A percentile compares a stretch with the other conserved stretches of the same genome.
phyloP scores from a whole-genome alignment of 2,329 filamentous ascomycete genomes.

The Colletotrichum caudatum region DNA sequence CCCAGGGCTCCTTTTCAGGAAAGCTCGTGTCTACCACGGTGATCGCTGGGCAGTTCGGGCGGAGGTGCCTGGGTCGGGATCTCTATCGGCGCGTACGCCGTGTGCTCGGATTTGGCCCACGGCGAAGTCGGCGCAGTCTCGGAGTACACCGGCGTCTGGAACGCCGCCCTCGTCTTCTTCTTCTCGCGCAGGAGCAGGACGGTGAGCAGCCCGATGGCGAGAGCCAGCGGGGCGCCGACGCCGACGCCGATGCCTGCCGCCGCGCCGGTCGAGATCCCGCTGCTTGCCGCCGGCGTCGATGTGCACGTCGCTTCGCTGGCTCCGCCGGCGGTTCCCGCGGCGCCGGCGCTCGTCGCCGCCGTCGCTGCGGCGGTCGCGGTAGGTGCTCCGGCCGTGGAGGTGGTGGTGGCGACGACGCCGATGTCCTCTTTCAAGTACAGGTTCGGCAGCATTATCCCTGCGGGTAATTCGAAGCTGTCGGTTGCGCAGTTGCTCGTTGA shows the following conservation, averaged over 20 bases:
- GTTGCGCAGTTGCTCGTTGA: constrained; percentile 26
- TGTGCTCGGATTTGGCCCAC: constrained; percentile 15
- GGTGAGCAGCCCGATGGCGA: constrained; percentile 20
- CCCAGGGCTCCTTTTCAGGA: background rate
- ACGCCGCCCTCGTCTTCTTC: constrained; percentile 23
- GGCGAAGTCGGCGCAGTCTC: background rate
- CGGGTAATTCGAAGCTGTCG: constrained; percentile 20
- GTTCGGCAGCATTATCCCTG: constrained; percentile 28
- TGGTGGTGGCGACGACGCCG: background rate
- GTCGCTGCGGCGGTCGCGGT: background rate
- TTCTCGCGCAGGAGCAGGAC: constrained; percentile 37
- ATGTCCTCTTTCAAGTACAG: constrained; percentile 24
- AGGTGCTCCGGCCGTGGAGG: background rate
- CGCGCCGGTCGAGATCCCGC: constrained; percentile 30
- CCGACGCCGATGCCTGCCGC: constrained; percentile 34
- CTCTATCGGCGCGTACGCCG: constrained; percentile 11
- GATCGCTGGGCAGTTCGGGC: constrained; percentile 13
- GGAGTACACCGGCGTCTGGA: background rate
- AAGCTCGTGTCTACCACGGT: constrained; percentile 25
- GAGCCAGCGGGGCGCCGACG: constrained; percentile 28
- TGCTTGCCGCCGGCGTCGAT: background rate
- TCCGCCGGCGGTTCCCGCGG: background rate
- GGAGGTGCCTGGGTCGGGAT: background rate
- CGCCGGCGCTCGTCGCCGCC: background rate
- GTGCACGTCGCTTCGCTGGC: constrained; percentile 7